Percentiles rank a stretch among this genome's conserved stretches.
phyloP scores from a whole-genome alignment of 78 protist species.

The Fonticula alba region DNA sequence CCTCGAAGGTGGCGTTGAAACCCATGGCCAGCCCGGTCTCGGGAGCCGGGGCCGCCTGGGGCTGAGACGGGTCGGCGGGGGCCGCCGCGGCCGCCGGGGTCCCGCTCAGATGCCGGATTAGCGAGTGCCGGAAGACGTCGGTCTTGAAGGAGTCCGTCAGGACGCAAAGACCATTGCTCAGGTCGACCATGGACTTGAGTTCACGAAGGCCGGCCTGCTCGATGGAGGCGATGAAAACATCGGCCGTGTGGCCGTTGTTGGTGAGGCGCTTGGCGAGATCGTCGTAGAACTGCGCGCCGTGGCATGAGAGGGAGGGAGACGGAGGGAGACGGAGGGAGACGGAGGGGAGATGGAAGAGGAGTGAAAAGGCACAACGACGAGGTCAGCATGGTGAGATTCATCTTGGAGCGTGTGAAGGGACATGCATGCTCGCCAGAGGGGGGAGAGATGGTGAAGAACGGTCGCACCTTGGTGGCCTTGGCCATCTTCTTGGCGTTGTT shows the following conservation, averaged over 20 bases:
- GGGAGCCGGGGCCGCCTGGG: constrained; percentile 24
- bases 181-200: constrained; percentile 40
- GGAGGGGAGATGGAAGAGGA: too few relatives aligned
- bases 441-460: too few relatives aligned
- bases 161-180: constrained; percentile 24
- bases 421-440: too few relatives aligned
- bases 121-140: constrained; percentile 59
- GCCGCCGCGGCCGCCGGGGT: neutral
- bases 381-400: too few relatives aligned
- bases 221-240: constrained; percentile 55
- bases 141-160: constrained; percentile 64
- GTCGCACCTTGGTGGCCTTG: constrained; percentile 31
- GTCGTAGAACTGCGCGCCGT: constrained; percentile 26
- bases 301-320: too few relatives aligned
- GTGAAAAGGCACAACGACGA: too few relatives aligned
- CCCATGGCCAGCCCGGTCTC: constrained; percentile 29
- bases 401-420: too few relatives aligned
- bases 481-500: constrained; percentile 39
- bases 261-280: constrained; percentile 39
- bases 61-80: too few relatives aligned
- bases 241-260: constrained; percentile 50
- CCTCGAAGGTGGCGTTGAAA: constrained; percentile 50
- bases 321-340: too few relatives aligned
- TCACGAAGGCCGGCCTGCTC: constrained; percentile 82
- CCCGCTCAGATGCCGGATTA: too few relatives aligned